phyloP scores from a whole-genome alignment of 169 alveolate genomes.

The Neospora caninum region DNA sequence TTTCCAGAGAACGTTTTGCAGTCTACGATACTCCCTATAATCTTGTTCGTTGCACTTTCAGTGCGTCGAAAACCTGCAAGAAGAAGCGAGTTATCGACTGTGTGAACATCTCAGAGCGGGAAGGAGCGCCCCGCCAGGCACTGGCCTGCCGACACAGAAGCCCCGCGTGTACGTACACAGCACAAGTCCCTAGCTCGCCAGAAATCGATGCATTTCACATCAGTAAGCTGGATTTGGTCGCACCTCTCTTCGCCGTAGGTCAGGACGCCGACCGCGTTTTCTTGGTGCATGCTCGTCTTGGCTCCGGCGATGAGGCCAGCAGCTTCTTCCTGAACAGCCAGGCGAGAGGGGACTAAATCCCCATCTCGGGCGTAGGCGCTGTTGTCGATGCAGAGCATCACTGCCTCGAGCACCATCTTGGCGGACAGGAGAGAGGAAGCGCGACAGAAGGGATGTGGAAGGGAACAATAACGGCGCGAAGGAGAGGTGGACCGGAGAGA shows the following conservation, averaged over 20 bases:
- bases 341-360: slow-evolving; percentile 90
- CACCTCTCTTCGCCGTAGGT: slow-evolving; percentile 90
- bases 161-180: too few species aligned
- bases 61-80: too few species aligned
- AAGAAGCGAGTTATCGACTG: too few species aligned
- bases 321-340: slow-evolving; percentile 88
- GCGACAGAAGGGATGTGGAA: neutral
- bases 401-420: slow-evolving; percentile 95
- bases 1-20: too few species aligned
- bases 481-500: neutral
- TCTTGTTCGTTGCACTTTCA: too few species aligned
- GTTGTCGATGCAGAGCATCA: slow-evolving; percentile 95
- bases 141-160: too few species aligned
- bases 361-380: slow-evolving; percentile 96
- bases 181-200: too few species aligned
- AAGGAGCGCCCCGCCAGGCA: too few species aligned
- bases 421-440: neutral
- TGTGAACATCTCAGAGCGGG: too few species aligned
- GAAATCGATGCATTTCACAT: too few species aligned
- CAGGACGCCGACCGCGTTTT: slow-evolving; percentile 91
- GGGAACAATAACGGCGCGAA: neutral
- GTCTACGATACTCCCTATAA: too few species aligned
- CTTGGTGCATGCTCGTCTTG: slow-evolving; percentile 90
- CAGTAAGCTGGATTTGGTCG: neutral
- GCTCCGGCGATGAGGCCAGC: slow-evolving; percentile 88